Conservation (phyloP, 176 grass and related monocot genomes). For the barley (Hordeum vulgare) region DNA sequence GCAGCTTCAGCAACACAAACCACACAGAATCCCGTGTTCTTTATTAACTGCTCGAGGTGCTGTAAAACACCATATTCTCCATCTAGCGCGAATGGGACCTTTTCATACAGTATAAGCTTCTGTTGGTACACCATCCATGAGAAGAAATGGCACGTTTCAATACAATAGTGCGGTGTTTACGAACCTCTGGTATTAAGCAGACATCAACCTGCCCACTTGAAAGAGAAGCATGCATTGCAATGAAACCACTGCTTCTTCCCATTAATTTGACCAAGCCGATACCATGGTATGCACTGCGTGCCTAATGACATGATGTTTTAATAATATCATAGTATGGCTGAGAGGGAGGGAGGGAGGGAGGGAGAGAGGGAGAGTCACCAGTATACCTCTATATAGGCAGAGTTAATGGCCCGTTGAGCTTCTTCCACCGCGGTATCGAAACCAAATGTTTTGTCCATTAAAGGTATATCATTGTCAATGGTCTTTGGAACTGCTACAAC, state of each 20-base stretch:
- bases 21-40: constrained; percentile 79
- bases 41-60: constrained; percentile 75
- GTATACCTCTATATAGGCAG: constrained; percentile 90
- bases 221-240: constrained; percentile 98
- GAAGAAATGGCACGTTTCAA: not conserved
- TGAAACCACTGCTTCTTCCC: constrained; percentile 93
- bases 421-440: constrained; percentile 98
- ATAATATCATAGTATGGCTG: not conserved
- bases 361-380: not conserved
- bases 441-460: constrained; percentile 98
- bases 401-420: constrained; percentile 85
- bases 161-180: constrained; percentile 8
- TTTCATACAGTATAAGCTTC: constrained; percentile 21
- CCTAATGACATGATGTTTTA: constrained; percentile 28
- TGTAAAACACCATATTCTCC: constrained; percentile 73
- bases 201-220: constrained; percentile 93
- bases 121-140: not conserved
- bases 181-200: constrained; percentile 86
- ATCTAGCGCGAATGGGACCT: constrained; percentile 73
- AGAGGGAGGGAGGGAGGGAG: not conserved
- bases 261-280: constrained; percentile 96
- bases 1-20: constrained; percentile 93
- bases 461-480: constrained; percentile 96
- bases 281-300: constrained; percentile 89
- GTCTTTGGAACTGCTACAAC: constrained; percentile 92